Evolutionary conservation across 164 flowering plant species (phyloP).

Genomic region (Paratinospora sagittata): DNA sequence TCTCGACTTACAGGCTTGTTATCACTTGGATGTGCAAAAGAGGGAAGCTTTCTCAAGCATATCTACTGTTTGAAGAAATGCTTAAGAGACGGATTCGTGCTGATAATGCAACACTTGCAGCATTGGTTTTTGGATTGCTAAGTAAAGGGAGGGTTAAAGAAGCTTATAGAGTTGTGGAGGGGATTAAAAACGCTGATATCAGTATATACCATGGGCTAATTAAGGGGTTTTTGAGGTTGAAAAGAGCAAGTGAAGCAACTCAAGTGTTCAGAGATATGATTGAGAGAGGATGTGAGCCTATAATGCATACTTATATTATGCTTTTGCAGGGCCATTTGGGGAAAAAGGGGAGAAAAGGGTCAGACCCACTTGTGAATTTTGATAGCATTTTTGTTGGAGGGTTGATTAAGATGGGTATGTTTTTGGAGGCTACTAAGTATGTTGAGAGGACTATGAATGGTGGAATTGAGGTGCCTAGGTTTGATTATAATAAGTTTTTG

Average conservation of each 20-base stretch:
- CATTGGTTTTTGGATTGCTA: constrained; percentile 59
- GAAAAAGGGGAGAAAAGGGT: constrained; percentile 80
- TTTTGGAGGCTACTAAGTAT: constrained; percentile 71
- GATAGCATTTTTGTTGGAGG: constrained; percentile 92
- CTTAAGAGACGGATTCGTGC: constrained; percentile 42
- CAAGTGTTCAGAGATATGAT: constrained; percentile 86
- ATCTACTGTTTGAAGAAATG: constrained; percentile 65
- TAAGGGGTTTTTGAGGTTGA: constrained; percentile 64
- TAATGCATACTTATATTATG: constrained; percentile 90
- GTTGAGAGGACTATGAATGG: constrained; percentile 62
- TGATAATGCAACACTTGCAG: constrained; percentile 46
- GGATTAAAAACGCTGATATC: constrained; percentile 50
- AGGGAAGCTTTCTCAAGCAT: constrained; percentile 45
- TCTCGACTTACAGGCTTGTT: constrained; percentile 59
- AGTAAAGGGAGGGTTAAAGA: constrained; percentile 48
- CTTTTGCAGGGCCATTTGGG: constrained; percentile 90
- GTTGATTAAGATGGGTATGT: constrained; percentile 69
- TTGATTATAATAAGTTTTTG: constrained; percentile 82
- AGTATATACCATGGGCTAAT: constrained; percentile 69
- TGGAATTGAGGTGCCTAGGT: constrained; percentile 72
- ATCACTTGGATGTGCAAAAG: constrained; percentile 71
- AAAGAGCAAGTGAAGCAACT: constrained; percentile 70
- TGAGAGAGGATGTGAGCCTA: constrained; percentile 74
- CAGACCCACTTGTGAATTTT: constrained; percentile 64
- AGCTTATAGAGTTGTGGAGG: constrained; percentile 46